Evolutionary conservation across 352 stramenopile genomes (phyloP), one percentile per base, ranked within the genome.

Genomic region (Globisporangium viniferum): DNA sequence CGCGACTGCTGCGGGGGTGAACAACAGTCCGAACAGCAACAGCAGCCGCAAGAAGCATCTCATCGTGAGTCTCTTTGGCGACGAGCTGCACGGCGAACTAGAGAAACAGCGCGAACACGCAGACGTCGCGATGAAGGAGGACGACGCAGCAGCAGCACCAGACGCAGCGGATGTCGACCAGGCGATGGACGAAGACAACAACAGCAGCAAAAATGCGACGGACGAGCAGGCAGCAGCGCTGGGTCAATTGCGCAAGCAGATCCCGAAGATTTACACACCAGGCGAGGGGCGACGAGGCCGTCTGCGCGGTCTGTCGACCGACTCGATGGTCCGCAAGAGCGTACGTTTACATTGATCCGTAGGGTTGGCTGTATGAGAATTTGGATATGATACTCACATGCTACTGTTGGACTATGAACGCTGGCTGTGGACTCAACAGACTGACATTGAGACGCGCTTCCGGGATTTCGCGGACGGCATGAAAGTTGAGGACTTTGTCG

Each of bases 401-500:
- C 31, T 33, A 9, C 2, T 59, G 35, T 22, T 69, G 41, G 18
- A 24, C 33, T 60, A 7, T 27, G 10, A 48, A 48, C 18, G 15
- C 14, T 48, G 49, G 2, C 5, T 62, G 1, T 27, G 0, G 61
- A 22, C 57, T 33, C 31, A 33, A 5, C 18, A 85, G 74, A 68
- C 66, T 35, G 88, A 94, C 60, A 94, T 95, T 66, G 88, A 94
- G 49, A 74, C 82, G 24, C 84, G 86, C 6, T 95, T 95, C 57
- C 72, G 76, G 18, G 84, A 94, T 24, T 93, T 91, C 57, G 73
- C 84, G 1, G 86, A 95, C 15, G 88, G 88, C 44, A 93, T 95
- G 83, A 92, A 90, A 56, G 82, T 94, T 12, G 85, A 94, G 62
- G 84, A 92, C 58, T 95, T 95, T 70, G 96, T 98, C 44, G 84